Conservation (phyloP, 257 asterid genomes). For the Oldenlandia corymbosa region DNA sequence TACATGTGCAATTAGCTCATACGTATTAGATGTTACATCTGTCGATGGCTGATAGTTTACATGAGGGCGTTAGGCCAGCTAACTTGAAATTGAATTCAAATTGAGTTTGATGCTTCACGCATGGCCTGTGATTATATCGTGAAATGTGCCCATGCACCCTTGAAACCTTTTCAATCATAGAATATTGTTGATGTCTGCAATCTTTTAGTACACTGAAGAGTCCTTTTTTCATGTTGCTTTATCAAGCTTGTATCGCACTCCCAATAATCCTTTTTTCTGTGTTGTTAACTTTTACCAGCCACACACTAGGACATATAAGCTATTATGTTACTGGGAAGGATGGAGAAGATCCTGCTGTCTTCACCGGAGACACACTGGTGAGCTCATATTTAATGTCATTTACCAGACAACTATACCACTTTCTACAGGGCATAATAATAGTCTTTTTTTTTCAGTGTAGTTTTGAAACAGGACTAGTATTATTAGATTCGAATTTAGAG, state of each 20-base stretch:
- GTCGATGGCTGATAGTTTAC: neutral
- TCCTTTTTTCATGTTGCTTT: neutral
- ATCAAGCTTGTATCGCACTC: neutral
- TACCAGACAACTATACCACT: neutral
- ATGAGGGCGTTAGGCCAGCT: neutral
- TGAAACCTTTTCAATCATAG: neutral
- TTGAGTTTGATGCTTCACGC: neutral
- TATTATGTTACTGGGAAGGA: conserved; percentile 80
- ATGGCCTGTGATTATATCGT: neutral
- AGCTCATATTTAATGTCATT: conserved; percentile 17
- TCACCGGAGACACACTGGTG: conserved; percentile 96
- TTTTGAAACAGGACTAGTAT: no score
- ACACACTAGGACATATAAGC: conserved; percentile 89
- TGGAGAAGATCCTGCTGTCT: conserved; percentile 79
- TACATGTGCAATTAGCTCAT: neutral
- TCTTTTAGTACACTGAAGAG: neutral
- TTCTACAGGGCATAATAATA: no score
- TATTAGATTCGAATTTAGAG: no score
- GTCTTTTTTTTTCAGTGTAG: no score
- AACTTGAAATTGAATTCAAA: neutral
- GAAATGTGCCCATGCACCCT: neutral
- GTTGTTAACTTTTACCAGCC: conserved; percentile 44
- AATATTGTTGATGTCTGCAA: neutral
- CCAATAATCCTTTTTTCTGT: neutral
- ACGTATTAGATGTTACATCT: neutral